Evolutionary conservation across 192 early-diverging fungal species (phyloP).

Genomic region (Linnemannia zychae): DNA sequence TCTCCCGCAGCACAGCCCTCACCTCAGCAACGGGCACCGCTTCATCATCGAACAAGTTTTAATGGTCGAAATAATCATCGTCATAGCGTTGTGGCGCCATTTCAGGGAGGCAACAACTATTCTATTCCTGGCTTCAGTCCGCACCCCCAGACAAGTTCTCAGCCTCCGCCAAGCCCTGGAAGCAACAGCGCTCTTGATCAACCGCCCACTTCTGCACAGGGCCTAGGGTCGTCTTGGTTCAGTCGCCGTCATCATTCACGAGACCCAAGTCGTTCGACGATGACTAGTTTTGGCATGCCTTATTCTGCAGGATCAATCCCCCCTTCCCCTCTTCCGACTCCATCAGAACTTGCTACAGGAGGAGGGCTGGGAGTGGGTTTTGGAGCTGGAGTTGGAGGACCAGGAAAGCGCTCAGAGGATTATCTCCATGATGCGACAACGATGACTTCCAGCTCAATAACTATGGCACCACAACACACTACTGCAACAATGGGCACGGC

Average conservation of each 20-base stretch:
- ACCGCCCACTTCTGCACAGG: constrained; percentile 13
- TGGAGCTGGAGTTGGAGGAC: not conserved
- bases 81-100: constrained; percentile 16
- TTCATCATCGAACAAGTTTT: constrained; percentile 9
- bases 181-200: not conserved
- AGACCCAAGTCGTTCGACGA: constrained; percentile 25
- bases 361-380: not conserved
- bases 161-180: constrained; percentile 1
- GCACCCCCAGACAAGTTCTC: not conserved
- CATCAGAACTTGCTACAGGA: not conserved
- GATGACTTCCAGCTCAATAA: not conserved
- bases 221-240: constrained; percentile 12
- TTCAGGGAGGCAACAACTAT: constrained; percentile 31
- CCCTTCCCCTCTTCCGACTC: not conserved
- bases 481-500: not conserved
- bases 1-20: not conserved
- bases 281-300: constrained; percentile 11
- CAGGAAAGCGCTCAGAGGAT: not conserved
- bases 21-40: not conserved
- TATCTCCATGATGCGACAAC: not conserved
- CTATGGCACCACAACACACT: not conserved
- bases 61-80: constrained; percentile 6
- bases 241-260: constrained; percentile 19
- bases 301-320: not conserved
- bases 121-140: constrained; percentile 21